Base-by-base conservation (phyloP, 2,329 filamentous ascomycete genomes). In the Scedosporium aurantiacum region DNA sequence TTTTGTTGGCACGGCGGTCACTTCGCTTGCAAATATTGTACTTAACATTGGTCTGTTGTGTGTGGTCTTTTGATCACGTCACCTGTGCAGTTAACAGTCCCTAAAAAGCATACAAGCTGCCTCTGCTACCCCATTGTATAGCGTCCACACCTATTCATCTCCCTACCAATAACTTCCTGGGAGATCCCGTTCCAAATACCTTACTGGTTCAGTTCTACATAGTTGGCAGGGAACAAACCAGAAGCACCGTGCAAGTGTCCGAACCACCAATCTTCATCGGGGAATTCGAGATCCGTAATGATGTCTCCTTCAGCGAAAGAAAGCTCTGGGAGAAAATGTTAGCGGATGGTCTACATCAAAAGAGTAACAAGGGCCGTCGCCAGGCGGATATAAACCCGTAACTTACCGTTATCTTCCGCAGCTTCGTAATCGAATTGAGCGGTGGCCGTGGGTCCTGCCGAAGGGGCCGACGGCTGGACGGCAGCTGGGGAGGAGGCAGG, bases 251-350 rank as follows among this genome's bases (percentile, higher is more conserved):
- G 81, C 73, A 88, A 95, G 69, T 89, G 85, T 63, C 94, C 94
- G 68, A 93, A 89, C 94, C 94, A 99, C 94, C 94, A 99, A 71
- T 99, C 94, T 66, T 97, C 93, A 69, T 97, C 94, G 2, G 94
- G 94, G 75, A 97, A 97, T 78, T 97, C 90, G 65, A 99, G 78
- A 70, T 88, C 82, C 28, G 83, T 88, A 67, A 99, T 88, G 65
- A 79, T 91, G 45, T 89, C 93, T 32, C 89, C 88, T 69, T 99
- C 94, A 2, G 91, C 90, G 78, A 99, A 99, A 72, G 88, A 91
- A 65, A 85, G 70, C 67, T 85, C 82, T 85, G 56, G 32, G 37
- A 28, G 45, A 54, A 50, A 7, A 8, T n/a, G 58, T 55, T 21
- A 61, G 55, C 37, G 40, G 5, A 27, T 27, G 7, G 45, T 43